Base-by-base conservation (phyloP, 2,329 filamentous ascomycete genomes). In the Aspergillus aculeatinus region DNA sequence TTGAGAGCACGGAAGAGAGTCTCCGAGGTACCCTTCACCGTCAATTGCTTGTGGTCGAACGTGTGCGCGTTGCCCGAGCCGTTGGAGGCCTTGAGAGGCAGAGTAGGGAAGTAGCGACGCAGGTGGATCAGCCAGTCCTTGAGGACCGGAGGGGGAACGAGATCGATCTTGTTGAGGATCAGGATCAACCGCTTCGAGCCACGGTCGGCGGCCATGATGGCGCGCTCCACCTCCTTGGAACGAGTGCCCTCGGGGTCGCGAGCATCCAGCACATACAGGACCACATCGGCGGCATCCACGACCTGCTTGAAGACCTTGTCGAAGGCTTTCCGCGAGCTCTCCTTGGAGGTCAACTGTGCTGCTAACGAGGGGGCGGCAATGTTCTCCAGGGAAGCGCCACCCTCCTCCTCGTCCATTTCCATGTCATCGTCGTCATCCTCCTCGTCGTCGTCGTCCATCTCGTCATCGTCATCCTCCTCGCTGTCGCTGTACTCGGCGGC, bases 281-380 rank as follows among this genome's bases (percentile, higher is more conserved):
- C 84, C 29, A 97, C 92, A 73, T 97, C 93, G 53, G 93, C 90
- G 63, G 90, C 86, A 63, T 96, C 91, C 35, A 96, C 87, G 16
- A 97, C 92, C 72, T 91, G 86, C 82, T 96, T 96, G 84, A 96
- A 97, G 68, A 96, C 87, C 82, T 96, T 96, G 83, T 96, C 92
- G 77, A 94, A 96, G 57, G 92, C 91, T 77, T 88, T 91, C 70
- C 92, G 86, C 55, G 93, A 96, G 51, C 83, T 84, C 63, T 89
- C 87, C 70, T 77, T 77, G 23, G 68, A 66, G 14, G 65, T 57
- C 31, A 65, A 66, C 63, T 73, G 68, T 52, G 68, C 63, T 39
- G 70, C 66, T 42, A 74, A 68, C 3, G 85, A 83, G 6, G 84
- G 82, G 54, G 83, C 78, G 16, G 61, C 51, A 11, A 81, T 81